Evolutionary conservation across 768 basidiomycete species (phyloP).

Genomic region (Boletus pseudopeckii): DNA sequence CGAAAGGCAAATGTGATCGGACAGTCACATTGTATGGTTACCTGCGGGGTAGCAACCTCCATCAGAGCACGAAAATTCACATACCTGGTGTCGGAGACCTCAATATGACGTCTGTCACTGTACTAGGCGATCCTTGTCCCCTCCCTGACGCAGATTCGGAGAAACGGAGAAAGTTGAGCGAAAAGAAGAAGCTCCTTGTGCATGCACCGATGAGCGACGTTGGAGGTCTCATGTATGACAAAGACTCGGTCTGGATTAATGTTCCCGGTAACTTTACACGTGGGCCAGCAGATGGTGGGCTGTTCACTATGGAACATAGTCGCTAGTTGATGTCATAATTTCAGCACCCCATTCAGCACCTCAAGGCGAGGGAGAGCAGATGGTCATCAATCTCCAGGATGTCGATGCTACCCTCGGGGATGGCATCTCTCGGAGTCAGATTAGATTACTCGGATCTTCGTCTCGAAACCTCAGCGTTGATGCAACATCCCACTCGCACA

Average conservation of each 20-base stretch:
- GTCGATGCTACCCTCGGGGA: constrained; percentile 80
- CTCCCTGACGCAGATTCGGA: constrained; percentile 89
- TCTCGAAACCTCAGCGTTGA: constrained; percentile 59
- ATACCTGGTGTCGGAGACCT: constrained; percentile 95
- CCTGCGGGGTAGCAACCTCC: constrained; percentile 83
- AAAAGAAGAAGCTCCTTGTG: constrained; percentile 87
- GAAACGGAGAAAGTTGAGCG: constrained; percentile 87
- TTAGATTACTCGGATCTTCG: constrained; percentile 81
- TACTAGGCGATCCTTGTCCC: constrained; percentile 93
- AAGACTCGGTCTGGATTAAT: constrained; percentile 97
- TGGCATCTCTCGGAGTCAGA: constrained; percentile 73
- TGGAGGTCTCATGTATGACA: constrained; percentile 95
- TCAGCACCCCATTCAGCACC: constrained; percentile 63
- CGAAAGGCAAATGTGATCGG: constrained; percentile 89
- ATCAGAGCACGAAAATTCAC: constrained; percentile 76
- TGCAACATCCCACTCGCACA: constrained; percentile 26
- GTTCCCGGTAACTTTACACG: constrained; percentile 92
- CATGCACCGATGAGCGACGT: constrained; percentile 99
- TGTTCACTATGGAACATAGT: background rate
- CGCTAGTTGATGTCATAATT: background rate
- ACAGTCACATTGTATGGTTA: constrained; percentile 94
- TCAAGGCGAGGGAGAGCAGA: constrained; percentile 92
- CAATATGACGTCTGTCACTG: constrained; percentile 64
- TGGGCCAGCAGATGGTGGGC: constrained; percentile 62
- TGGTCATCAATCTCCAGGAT: constrained; percentile 97